Percentiles rank a stretch among this genome's conserved stretches.
These are phyloP conservation scores for Drechslerella coelobrocha DNA, from an alignment of 2,329 filamentous ascomycete genomes.

Conservation along the genomic window DNA sequence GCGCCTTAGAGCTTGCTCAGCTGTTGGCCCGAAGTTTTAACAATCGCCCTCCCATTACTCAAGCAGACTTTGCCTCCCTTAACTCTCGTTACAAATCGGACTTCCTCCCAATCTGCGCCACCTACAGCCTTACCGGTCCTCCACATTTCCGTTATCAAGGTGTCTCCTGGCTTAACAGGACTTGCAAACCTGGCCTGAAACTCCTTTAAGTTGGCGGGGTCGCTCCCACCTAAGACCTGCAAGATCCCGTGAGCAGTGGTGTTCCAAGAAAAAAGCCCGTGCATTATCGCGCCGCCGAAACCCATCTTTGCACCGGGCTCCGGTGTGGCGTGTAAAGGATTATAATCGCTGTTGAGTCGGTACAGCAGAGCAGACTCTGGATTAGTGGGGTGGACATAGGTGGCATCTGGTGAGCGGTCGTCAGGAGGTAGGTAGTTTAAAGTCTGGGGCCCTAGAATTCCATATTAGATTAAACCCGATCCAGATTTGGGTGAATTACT, in stretches of 20 bases:
- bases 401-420: constrained; percentile 72
- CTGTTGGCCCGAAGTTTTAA: constrained; percentile 69
- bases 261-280: constrained; percentile 90
- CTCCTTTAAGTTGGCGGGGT: constrained; percentile 82
- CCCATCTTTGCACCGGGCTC: constrained; percentile 88
- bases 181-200: constrained; percentile 88
- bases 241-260: constrained; percentile 75
- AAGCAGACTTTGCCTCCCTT: constrained; percentile 78
- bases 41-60: constrained; percentile 82
- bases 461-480: constrained; percentile 29
- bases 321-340: constrained; percentile 86
- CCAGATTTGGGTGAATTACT: too few species aligned
- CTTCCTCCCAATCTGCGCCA: constrained; percentile 74
- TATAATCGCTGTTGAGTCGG: constrained; percentile 90
- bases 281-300: constrained; percentile 86
- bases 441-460: constrained; percentile 67
- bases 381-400: constrained; percentile 73
- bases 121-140: constrained; percentile 71
- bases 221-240: constrained; percentile 73
- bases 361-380: constrained; percentile 74
- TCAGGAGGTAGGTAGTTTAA: constrained; percentile 79
- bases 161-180: constrained; percentile 82
- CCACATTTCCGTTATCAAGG: constrained; percentile 82
- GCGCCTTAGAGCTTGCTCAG: constrained; percentile 71
- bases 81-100: constrained; percentile 79